Base-by-base conservation (phyloP, 2,329 filamentous ascomycete genomes). In the Alternaria infectoria region DNA sequence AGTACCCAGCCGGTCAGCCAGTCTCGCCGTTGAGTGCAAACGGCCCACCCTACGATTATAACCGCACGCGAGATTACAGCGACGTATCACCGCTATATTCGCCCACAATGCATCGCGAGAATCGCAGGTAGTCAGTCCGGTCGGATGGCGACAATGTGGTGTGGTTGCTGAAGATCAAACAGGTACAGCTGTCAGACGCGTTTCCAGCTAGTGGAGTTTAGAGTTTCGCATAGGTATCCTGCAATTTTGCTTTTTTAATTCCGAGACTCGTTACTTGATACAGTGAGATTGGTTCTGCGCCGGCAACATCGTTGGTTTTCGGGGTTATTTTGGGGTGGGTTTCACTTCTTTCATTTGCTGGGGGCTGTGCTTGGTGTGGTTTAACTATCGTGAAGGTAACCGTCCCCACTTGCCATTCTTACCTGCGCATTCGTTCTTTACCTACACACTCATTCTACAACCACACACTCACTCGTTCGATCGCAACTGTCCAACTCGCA, bases 161-260 rank as follows among this genome's bases (percentile, higher is more conserved):
- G 19, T 52, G 30, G 49, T 52, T 15, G 30, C 8, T 52, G 28
- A 25, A 52, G 49, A 52, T 40, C 26, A 36, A 52, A 52, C 49
- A 40, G 9, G 23, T n/a, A 21, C 19, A 52, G 11, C 36, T 52
- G 49, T 52, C 49, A 52, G 49, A 52, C 28, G 13, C 30, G 30
- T 52, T 17, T 52, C 28, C 30, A 52, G 15, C 49, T 32, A 21
- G 49, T 52, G 28, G 49, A 40, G 28, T 25, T 52, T 40, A 15
- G 15, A 19, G 30, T 52, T 52, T 52, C 49, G 49, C 19, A 52
- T 17, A 7, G 3, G 1, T 36, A 32, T 51, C 49, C 49, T 51
- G 49, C 49, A 52, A 36, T 52, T 23, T 52, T 52, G 30, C 49
- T 52, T 52, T 52, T 52, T 36, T 52, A 40, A 52, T 40, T n/a